Base-by-base conservation (phyloP, 2,329 filamentous ascomycete species). In the Neonectria hederae region DNA sequence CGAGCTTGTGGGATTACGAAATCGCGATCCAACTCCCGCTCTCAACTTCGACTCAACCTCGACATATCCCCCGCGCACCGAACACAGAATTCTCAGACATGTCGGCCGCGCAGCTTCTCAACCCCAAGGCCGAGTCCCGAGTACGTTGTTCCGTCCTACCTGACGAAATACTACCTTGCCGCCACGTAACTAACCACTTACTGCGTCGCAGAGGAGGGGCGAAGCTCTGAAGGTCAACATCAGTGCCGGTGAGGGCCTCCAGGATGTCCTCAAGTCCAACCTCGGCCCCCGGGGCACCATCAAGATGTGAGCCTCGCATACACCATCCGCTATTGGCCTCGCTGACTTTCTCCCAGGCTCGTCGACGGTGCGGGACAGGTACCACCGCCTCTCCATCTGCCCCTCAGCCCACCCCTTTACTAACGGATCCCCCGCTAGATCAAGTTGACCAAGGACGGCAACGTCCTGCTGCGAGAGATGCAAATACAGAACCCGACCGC, bases 401-500 rank as follows among this genome's bases (percentile, higher is more conserved):
- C 69, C 72, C 70, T 75, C 72, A 69, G 61, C 68, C 63, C 59
- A 63, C 66, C 68, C 69, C 68, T 60, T 71, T 72, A 73, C 76
- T 77, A 69, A 78, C 71, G 30, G 22, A n/a, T 57, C 58, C 55
- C 63, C 74, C 72, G 66, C 77, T 73, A 96, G 89, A 99, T 99
- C 84, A 99, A 99, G 84, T 88, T 99, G 79, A 99, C 96, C 74
- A 99, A 99, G 82, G 96, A 99, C 83, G 96, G 96, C 78, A 97
- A 97, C 76, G 95, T 98, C 65, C 84, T 91, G 26, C 81, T 91
- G 69, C 84, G 89, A 74, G 89, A 91, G 79, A 91, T 91, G 89
- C 94, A 98, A 89, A 98, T 98, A 78, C 95, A 97, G 83, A 98
- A 98, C 81, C 96, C 96, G 28, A 99, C 96, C 38, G 96, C 96